Base-by-base conservation (phyloP, 148 eudicot species). In the Chenopodium quinoa region DNA sequence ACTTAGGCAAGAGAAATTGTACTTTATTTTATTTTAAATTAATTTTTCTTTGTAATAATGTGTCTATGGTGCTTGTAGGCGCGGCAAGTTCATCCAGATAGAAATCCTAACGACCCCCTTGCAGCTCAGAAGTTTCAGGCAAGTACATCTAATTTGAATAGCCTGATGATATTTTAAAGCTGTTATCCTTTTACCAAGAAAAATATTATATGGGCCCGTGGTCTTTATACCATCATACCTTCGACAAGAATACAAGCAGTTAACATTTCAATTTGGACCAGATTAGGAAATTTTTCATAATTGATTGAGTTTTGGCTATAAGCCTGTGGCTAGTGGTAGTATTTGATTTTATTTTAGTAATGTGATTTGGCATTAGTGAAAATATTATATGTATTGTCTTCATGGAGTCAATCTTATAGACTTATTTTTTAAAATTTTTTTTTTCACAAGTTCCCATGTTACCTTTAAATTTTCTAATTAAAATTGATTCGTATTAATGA, bases 81-180 rank as follows among this genome's bases (percentile, higher is more conserved):
- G 14, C 90, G 97, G 8, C 94, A 93, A 80, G 98, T 95, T 81
- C 98, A 95, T 83, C 98, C 98, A 5, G 98, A 95, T 85, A 95
- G 90, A 87, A 95, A 93, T 86, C 97, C 94, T 9, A 89, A 93
- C 82, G 94, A 95, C 84, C 98, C 98, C 85, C 89, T 84, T 67
- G 97, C 98, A 54, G 97, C 97, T 76, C 93, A 95, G 67, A 93
- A 95, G 82, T 95, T 95, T 83, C 98, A 95, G 97, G 98, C 84
- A 87, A 83, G 89, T 80, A 37, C 81, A 4, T 62, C 52, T 79
- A 16, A 16, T 71, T 46, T 63, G 22, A 40, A 22, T 40, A 37
- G 79, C 79, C 31, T 77, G 0, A 47, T 78, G 40, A 29, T 46
- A 6, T 5, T 23, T 78, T 0, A 9, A n/a, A 22, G 58, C 0